Conservation (phyloP, 2,329 filamentous ascomycete genomes). For the Fusarium chaquense region DNA sequence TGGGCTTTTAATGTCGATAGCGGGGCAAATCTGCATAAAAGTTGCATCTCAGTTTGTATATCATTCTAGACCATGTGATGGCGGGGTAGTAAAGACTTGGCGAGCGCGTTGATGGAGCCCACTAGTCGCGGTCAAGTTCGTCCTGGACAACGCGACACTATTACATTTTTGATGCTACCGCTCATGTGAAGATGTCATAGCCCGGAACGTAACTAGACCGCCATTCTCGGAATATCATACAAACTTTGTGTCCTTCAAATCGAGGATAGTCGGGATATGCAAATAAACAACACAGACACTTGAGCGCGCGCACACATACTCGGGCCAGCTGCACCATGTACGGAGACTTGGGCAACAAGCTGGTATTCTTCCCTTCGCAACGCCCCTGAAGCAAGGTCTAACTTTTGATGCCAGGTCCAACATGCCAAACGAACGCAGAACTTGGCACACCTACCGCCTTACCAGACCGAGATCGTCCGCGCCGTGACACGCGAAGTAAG, state of each 20-base stretch:
- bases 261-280: neutral
- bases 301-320: constrained; percentile 11
- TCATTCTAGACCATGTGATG: constrained; percentile 45
- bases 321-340: constrained; percentile 71
- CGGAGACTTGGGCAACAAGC: constrained; percentile 86
- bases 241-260: neutral
- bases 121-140: constrained; percentile 29
- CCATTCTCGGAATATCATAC: neutral
- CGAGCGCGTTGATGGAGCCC: constrained; percentile 30
- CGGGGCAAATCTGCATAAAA: constrained; percentile 36
- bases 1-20: constrained; percentile 9
- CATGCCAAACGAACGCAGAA: constrained; percentile 96
- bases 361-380: constrained; percentile 63
- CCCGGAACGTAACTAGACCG: constrained; percentile 7
- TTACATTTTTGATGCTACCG: constrained; percentile 12
- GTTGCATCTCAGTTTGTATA: constrained; percentile 31
- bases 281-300: neutral
- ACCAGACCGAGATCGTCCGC: constrained; percentile 92
- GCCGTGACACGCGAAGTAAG: constrained; percentile 90
- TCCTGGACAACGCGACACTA: constrained; percentile 25
- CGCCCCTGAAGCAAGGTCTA: constrained; percentile 2
- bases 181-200: constrained; percentile 20
- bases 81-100: constrained; percentile 41
- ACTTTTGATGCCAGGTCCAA: constrained; percentile 73
- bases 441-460: constrained; percentile 86